Evolutionary conservation across 139 green algal species (phyloP), one percentile per base, ranked within the genome.

Genomic region (Coelastrella sp.): DNA sequence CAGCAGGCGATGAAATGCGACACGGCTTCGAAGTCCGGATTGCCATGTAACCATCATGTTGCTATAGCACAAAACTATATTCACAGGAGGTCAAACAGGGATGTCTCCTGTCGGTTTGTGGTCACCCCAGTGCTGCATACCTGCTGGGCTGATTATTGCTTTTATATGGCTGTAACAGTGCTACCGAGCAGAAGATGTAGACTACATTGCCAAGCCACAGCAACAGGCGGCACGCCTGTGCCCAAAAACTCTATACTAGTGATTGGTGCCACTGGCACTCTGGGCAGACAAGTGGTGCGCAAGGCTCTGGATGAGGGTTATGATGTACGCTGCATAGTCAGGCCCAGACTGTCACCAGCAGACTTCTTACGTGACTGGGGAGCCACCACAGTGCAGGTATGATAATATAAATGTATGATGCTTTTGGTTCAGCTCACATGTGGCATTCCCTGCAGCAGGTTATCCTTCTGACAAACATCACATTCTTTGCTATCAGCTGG

Each of bases 291-390:
- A 85, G 91, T 99, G 5, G 97, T 99, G 59, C 92, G 97, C 34
- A 90, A 92, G 30, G 96, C 96, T 0, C 90, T 99, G 62, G 97
- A 99, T 73, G 97, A 99, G 88, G 97, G 97, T 48, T 99, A 99
- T 88, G 97, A 99, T 43, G 96, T 99, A 11, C 94, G 97, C 38
- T 99, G 96, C 91, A 94, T 98, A 13, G 97, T 99, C 30, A 88
- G 97, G 41, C 96, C 97, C 6, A 90, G 97, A 23, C 89, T 93
- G 68, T 97, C 93, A 59, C 97, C 97, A 15, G 97, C 97, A 40
- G 97, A 99, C 88, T 99, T 99, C 86, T 90, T 99, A 60, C 90
- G 97, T 13, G 97, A 99, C 85, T 99, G 97, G 97, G 97, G 97
- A 35, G 97, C 97, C 11, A 48, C 34, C 34, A 74, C 66, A 50